Conservation (phyloP, 495 filamentous ascomycete genomes). For the Chaetomidium leptoderma region DNA sequence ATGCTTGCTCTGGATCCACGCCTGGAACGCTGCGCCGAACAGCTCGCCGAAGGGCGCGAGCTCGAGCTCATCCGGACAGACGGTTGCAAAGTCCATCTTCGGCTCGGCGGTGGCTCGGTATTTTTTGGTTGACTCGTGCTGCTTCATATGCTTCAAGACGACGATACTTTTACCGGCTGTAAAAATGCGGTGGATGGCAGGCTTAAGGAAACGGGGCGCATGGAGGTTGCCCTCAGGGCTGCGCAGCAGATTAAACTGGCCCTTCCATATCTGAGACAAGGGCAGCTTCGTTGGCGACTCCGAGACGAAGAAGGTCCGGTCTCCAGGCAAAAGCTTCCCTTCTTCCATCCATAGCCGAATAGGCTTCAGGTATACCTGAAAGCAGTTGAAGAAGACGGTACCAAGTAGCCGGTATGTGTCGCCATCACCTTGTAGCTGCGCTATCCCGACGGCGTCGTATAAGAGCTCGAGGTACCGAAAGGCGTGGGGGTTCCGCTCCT, state of each 20-base stretch:
- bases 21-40: slow-evolving; percentile 63
- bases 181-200: slow-evolving; percentile 65
- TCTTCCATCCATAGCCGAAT: slow-evolving; percentile 81
- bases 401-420: slow-evolving; percentile 57
- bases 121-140: slow-evolving; percentile 29
- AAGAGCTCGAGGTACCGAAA: slow-evolving; percentile 69
- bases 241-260: slow-evolving; percentile 61
- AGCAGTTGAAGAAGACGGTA: slow-evolving; percentile 73
- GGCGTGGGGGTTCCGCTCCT: slow-evolving; percentile 38
- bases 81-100: slow-evolving; percentile 51
- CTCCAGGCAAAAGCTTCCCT: slow-evolving; percentile 59
- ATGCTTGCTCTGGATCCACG: slow-evolving; percentile 68
- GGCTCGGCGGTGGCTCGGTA: slow-evolving; percentile 31
- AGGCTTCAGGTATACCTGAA: slow-evolving; percentile 75
- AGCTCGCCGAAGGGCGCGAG: slow-evolving; percentile 72
- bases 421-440: slow-evolving; percentile 64
- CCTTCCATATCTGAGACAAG: slow-evolving; percentile 65
- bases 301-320: slow-evolving; percentile 71
- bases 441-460: slow-evolving; percentile 60
- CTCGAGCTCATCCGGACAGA: slow-evolving; percentile 42
- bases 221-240: slow-evolving; percentile 53
- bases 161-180: slow-evolving; percentile 84
- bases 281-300: slow-evolving; percentile 55
- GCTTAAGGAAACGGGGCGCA: slow-evolving; percentile 69
- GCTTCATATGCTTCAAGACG: slow-evolving; percentile 63